phyloP scores from a whole-genome alignment of 257 asterid species.

The Przewalskia tangutica region DNA sequence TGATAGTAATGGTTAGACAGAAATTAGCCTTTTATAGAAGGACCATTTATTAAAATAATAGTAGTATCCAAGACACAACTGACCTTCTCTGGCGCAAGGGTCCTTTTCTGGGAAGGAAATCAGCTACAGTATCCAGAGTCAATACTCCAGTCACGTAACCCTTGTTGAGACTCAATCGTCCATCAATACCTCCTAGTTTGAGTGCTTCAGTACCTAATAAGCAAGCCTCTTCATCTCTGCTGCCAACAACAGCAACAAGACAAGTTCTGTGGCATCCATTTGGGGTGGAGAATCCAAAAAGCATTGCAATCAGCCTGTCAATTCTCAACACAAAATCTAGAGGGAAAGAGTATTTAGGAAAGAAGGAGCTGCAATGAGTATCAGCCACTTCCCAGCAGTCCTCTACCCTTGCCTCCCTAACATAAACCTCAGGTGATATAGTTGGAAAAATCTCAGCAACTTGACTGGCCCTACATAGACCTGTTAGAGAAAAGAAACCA shows the following conservation, averaged over 20 bases:
- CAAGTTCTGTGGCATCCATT: conserved; percentile 79
- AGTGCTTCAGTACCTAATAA: conserved; percentile 49
- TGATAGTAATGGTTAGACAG: neutral
- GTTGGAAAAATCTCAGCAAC: conserved; percentile 66
- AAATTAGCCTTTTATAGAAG: neutral
- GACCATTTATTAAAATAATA: neutral
- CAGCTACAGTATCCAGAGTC: conserved; percentile 84
- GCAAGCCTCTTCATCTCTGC: conserved; percentile 40
- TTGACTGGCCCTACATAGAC: conserved; percentile 69
- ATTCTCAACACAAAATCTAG: conserved; percentile 70
- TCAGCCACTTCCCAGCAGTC: conserved; percentile 99
- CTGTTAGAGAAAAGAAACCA: conserved; percentile 15
- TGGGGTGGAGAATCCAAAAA: conserved; percentile 82
- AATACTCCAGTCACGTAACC: conserved; percentile 81
- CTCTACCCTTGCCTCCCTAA: conserved; percentile 87
- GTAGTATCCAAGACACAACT: neutral
- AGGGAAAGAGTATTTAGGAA: conserved; percentile 79
- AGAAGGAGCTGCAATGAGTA: conserved; percentile 92
- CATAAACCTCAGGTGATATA: conserved; percentile 58
- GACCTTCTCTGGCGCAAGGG: conserved; percentile 79
- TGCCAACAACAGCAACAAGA: conserved; percentile 67
- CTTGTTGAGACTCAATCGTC: conserved; percentile 51
- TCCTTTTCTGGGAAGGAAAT: conserved; percentile 91
- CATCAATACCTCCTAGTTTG: conserved; percentile 54
- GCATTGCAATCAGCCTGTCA: conserved; percentile 79